Base-by-base conservation (phyloP, 805 yeast species). In the Ogataea pignaliae region DNA sequence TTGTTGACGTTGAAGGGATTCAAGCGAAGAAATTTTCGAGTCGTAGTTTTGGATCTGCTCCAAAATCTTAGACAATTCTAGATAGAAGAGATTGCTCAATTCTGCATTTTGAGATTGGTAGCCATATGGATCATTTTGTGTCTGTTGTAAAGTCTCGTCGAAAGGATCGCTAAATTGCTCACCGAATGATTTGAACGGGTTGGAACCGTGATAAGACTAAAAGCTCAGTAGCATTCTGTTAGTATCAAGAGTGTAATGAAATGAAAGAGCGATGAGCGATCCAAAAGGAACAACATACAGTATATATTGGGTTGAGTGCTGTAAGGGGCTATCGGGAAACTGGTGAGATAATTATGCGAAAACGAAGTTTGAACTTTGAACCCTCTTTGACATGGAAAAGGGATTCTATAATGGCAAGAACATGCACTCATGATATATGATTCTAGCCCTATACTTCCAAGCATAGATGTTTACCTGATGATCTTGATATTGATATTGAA, bases 1-100 rank as follows among this genome's bases (percentile, higher is more conserved):
- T 39, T 84, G 65, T 51, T 78, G 75, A 61, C 73, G 75, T 68
- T 84, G 90, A 56, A 78, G 73, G 41, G 72, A 67, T 60, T 82
- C 82, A 50, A 84, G 79, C 52, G 80, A 69, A 54, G 79, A 78
- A 50, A 85, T 75, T 50, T 80, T 69, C 57, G 73, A 75, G 56
- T 78, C 76, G 63, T 81, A 85, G 61, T 76, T 3, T 13, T 37
- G 29, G 3, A 37, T 37, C 33, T 29, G 29, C 8, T 37, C 39
- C 33, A 37, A 37, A 14, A 37, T 29, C 21, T 37, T 37, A n/a
- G 39, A 37, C 10, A 33, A 28, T 28, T 37, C 26, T n/a, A n/a
- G 29, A n/a, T 37, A 37, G 39, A 37, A 37, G 9, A 37, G 29
- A 28, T 37, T 33, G 10, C 26, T 12, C 39, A 37, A 28, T 29